A percentile compares a stretch with the other conserved stretches of the same genome.
These are phyloP conservation scores for Tulasnella sp. DNA, from an alignment of 768 basidiomycete species.

Conservation along the genomic window DNA sequence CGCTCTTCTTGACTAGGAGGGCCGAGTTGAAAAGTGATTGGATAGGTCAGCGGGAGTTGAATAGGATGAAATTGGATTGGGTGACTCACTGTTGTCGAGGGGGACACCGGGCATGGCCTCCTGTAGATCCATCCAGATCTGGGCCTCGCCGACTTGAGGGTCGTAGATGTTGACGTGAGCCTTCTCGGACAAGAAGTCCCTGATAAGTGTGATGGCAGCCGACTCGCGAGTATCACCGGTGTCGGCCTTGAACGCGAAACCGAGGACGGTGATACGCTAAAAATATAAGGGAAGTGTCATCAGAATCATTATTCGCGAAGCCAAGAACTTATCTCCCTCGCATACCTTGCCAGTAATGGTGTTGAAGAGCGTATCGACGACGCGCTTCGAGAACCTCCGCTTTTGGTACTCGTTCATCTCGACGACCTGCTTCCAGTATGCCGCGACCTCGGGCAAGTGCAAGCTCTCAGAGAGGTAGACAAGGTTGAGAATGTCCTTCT, in stretches of 20 bases:
- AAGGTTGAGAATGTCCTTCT: conserved; percentile 98
- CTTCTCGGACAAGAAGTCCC: conserved; percentile 84
- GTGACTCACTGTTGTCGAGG: conserved; percentile 53
- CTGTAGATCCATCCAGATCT: conserved; percentile 76
- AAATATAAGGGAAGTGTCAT: conserved; percentile 22
- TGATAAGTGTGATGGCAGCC: conserved; percentile 86
- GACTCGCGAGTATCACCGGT: conserved; percentile 99
- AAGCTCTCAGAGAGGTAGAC: conserved; percentile 93
- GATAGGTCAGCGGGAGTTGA: conserved; percentile 1
- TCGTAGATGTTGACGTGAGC: conserved; percentile 85
- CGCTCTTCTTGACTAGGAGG: conserved; percentile 69
- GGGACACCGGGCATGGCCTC: conserved; percentile 57
- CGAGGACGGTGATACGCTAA: conserved; percentile 87
- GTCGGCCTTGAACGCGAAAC: conserved; percentile 99
- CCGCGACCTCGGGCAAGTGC: conserved; percentile 92
- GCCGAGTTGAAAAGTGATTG: not conserved
- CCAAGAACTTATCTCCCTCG: conserved; percentile 4
- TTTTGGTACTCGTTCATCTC: conserved; percentile 99
- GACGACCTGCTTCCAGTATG: conserved; percentile 95
- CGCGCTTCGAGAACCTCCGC: conserved; percentile 85
- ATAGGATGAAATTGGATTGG: not conserved
- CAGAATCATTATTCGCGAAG: not conserved
- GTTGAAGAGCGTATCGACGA: conserved; percentile 96
- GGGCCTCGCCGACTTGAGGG: conserved; percentile 62
- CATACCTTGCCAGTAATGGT: conserved; percentile 89